Conservation (phyloP, 192 early-diverging fungal genomes). For the Podila verticillata region DNA sequence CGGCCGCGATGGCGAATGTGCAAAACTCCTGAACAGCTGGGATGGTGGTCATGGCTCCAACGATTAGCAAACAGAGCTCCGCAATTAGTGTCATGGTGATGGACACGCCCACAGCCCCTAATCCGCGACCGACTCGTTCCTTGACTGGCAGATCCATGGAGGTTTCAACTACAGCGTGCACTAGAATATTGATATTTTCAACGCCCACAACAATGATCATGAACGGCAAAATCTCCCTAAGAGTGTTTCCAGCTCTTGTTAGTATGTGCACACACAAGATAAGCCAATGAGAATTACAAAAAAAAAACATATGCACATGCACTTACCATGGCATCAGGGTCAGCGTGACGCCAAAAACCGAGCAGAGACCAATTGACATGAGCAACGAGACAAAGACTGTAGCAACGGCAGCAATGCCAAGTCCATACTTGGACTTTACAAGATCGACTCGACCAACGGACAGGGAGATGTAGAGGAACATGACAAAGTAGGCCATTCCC, state of each 20-base stretch:
- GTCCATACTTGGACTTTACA: slow-evolving; percentile 80
- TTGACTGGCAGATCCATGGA: slow-evolving; percentile 76
- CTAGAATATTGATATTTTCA: slow-evolving; percentile 80
- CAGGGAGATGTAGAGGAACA: slow-evolving; percentile 76
- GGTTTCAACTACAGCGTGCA: slow-evolving; percentile 75
- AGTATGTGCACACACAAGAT: not conserved
- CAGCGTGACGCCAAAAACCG: slow-evolving; percentile 65
- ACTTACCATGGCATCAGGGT: slow-evolving; percentile 72
- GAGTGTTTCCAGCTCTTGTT: not conserved
- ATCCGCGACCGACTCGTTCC: slow-evolving; percentile 73
- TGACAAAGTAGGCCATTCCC: slow-evolving; percentile 64
- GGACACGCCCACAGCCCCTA: slow-evolving; percentile 73
- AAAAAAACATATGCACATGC: not conserved
- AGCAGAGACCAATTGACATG: slow-evolving; percentile 73
- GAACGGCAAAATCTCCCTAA: slow-evolving; percentile 75
- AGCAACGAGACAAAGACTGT: slow-evolving; percentile 69
- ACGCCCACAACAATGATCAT: slow-evolving; percentile 77
- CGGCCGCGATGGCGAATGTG: slow-evolving; percentile 68
- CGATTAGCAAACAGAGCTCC: slow-evolving; percentile 64
- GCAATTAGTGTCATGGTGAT: slow-evolving; percentile 67
- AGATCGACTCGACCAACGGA: slow-evolving; percentile 72
- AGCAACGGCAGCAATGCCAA: slow-evolving; percentile 74
- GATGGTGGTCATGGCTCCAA: slow-evolving; percentile 67
- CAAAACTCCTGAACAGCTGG: slow-evolving; percentile 81
- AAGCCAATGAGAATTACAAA: not conserved